A percentile compares a stretch with the other conserved stretches of the same genome.
These are phyloP conservation scores for Fusarium phyllophilum DNA, from an alignment of 2,329 filamentous ascomycete genomes.

Conservation along the genomic window DNA sequence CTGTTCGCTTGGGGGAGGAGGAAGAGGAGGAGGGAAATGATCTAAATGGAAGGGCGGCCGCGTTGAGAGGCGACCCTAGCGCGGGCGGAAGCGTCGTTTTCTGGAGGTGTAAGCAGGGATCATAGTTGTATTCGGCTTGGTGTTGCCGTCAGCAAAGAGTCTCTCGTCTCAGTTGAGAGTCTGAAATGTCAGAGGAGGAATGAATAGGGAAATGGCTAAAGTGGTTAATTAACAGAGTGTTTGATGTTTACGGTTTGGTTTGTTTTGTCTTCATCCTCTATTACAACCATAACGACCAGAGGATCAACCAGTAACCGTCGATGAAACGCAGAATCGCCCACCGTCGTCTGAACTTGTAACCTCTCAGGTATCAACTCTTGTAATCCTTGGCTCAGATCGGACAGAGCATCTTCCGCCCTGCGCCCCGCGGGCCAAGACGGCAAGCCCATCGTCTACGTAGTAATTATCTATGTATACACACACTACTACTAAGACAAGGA, in stretches of 20 bases:
- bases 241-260: constrained; percentile 7
- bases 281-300: not conserved
- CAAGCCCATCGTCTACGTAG: constrained; percentile 5
- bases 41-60: constrained; percentile 36
- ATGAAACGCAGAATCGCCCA: constrained; percentile 12
- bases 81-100: not conserved
- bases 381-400: constrained; percentile 21
- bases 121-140: constrained; percentile 2
- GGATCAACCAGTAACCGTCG: not conserved
- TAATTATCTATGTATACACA: not conserved
- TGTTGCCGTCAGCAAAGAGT: constrained; percentile 18
- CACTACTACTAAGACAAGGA: constrained; percentile 8
- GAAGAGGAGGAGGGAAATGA: not conserved
- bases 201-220: not conserved
- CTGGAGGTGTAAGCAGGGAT: not conserved
- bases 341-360: constrained; percentile 15
- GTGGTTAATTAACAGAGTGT: constrained; percentile 6
- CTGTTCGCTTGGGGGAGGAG: constrained; percentile 25
- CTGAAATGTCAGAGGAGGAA: not conserved
- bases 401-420: constrained; percentile 8
- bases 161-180: not conserved
- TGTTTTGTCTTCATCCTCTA: constrained; percentile 4
- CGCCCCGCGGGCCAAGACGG: constrained; percentile 11
- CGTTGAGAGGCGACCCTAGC: constrained; percentile 37
- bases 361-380: constrained; percentile 5